phyloP scores from a whole-genome alignment of 306 rosid species.

The Echinosophora koreensis region DNA sequence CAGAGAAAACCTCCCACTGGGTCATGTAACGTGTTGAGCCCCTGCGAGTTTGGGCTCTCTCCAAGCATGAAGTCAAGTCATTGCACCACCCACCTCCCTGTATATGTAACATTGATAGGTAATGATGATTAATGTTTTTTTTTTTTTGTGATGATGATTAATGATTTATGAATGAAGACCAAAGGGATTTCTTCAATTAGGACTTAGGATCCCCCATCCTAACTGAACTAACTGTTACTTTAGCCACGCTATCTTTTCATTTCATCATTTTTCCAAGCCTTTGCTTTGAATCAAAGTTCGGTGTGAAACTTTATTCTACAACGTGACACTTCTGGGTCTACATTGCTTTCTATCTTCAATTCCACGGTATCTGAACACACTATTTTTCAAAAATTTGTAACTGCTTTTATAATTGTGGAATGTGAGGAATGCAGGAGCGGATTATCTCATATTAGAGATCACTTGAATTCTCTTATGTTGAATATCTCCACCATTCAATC shows the following conservation, averaged over 20 bases:
- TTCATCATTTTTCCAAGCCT: constrained; percentile 34
- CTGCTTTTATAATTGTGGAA: background rate
- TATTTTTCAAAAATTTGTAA: too few relatives aligned
- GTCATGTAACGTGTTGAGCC: constrained; percentile 85
- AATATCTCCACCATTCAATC: too few relatives aligned
- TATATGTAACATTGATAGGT: background rate
- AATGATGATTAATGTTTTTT: too few relatives aligned
- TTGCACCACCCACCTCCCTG: constrained; percentile 99
- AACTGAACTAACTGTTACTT: constrained; percentile 24
- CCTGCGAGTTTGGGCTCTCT: constrained; percentile 76
- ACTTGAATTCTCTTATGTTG: too few relatives aligned
- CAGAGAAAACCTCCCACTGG: constrained; percentile 72
- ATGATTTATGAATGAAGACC: constrained; percentile 24
- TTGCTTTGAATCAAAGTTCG: constrained; percentile 53
- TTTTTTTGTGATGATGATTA: background rate
- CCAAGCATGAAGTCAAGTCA: constrained; percentile 74
- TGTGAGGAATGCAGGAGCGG: background rate
- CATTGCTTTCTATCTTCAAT: constrained; percentile 23
- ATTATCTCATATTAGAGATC: too few relatives aligned
- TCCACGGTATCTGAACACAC: constrained; percentile 20
- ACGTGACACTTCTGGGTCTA: constrained; percentile 28
- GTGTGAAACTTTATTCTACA: constrained; percentile 34
- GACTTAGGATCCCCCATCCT: constrained; percentile 46
- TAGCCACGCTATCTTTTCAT: constrained; percentile 25
- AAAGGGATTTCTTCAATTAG: constrained; percentile 18